Base-by-base conservation (phyloP, 805 yeast species). In the Yamadazyma tumulicola region DNA sequence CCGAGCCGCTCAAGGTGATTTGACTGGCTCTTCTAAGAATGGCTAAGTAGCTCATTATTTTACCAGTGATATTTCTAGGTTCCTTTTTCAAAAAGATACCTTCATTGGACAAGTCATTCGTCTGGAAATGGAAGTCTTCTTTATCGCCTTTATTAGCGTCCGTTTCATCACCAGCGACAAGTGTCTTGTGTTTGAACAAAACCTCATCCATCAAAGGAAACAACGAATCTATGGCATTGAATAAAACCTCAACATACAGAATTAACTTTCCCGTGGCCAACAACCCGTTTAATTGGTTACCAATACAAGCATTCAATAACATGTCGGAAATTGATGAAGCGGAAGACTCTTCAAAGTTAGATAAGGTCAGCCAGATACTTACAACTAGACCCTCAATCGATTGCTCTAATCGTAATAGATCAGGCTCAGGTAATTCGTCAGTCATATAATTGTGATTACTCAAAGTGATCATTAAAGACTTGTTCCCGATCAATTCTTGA, bases 271-370 rank as follows among this genome's bases (percentile, higher is more conserved):
- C 86, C 0, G 96, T 74, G 0, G 86, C 75, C 8, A 67, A 52
- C 17, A 86, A 65, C 1, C 97, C 95, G 25, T 72, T 72, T 9
- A 61, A 48, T 46, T 80, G 85, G 45, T 82, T 79, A 24, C 83
- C 84, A 9, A 77, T 74, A 19, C 95, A 81, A 3, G 96, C 88
- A 43, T 72, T 73, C 43, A 87, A 84, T 30, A 93, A 74, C 96
- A 93, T 89, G 46, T 85, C 91, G 2, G 95, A 84, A 12, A 93
- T 87, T 52, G 87, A 80, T 0, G 86, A 74, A 0, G 97, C 97
- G 2, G 95, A 75, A 12, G 79, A 79, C 55, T 89, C 98, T 57
- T 93, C 99, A 55, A 77, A 94, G 23, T 81, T 83, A 34, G 94
- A 87, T 19, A 94, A 65, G 0, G 85, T 80, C 14, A 85, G 70